These are phyloP conservation scores for Oidium heveae DNA, from an alignment of 2,329 filamentous ascomycete species.

Conservation along the genomic window DNA sequence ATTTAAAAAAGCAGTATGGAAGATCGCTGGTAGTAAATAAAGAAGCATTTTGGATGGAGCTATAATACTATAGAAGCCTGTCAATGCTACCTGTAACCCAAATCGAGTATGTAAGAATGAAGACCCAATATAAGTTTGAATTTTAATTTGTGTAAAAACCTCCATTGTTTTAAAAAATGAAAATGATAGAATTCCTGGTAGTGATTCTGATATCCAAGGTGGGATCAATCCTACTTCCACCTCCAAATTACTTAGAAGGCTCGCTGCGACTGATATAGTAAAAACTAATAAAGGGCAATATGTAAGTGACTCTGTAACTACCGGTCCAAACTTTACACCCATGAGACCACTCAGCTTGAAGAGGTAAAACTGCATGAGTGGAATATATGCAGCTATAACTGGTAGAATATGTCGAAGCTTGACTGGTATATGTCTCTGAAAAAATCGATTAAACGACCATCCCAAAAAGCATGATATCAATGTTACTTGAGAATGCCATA, in stretches of 20 bases:
- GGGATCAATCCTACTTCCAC: conserved; percentile 18
- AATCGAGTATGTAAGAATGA: conserved; percentile 42
- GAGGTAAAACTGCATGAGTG: conserved; percentile 46
- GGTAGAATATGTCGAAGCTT: conserved; percentile 33
- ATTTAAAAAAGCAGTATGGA: conserved; percentile 49
- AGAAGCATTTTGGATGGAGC: conserved; percentile 44
- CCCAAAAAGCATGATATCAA: conserved; percentile 43
- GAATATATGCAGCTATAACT: conserved; percentile 50
- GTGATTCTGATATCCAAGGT: conserved; percentile 34
- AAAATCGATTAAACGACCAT: conserved; percentile 38
- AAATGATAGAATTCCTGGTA: conserved; percentile 41
- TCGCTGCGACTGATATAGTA: conserved; percentile 36
- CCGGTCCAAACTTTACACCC: conserved; percentile 45
- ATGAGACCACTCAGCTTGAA: conserved; percentile 38
- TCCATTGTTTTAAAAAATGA: conserved; percentile 27
- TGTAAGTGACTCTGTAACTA: conserved; percentile 48
- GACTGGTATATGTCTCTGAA: conserved; percentile 24
- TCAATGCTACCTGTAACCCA: conserved; percentile 44
- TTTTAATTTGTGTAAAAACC: conserved; percentile 15
- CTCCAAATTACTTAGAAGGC: conserved; percentile 35
- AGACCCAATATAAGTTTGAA: conserved; percentile 30
- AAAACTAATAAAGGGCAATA: conserved; percentile 43
- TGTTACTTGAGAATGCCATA: conserved; percentile 44
- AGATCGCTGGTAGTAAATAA: conserved; percentile 42
- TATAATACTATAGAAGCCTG: conserved; percentile 35